A percentile compares a stretch with the other conserved stretches of the same genome.
These are phyloP conservation scores for Fusarium hainanense DNA, from an alignment of 2,329 filamentous ascomycete species.

Conservation along the genomic window DNA sequence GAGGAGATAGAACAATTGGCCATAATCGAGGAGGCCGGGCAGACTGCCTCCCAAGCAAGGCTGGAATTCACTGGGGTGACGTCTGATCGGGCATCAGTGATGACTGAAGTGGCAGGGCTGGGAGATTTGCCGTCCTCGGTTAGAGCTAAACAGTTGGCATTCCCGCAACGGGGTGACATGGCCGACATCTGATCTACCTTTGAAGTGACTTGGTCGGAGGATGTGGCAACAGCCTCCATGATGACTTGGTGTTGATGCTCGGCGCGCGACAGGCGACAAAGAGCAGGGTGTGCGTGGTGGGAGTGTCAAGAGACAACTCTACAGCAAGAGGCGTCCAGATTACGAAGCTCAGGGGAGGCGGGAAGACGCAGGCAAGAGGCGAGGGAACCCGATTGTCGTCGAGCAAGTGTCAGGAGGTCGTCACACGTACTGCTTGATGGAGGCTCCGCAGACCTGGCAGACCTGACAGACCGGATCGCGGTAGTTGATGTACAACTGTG, in stretches of 20 bases:
- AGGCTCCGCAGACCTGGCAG: slow-evolving; percentile 28
- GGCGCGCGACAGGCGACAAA: slow-evolving; percentile 35
- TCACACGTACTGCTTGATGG: slow-evolving; percentile 35
- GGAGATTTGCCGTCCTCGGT: slow-evolving; percentile 27
- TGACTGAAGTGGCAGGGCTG: slow-evolving; percentile 38
- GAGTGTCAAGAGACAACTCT: slow-evolving; percentile 27
- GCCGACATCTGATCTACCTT: slow-evolving; percentile 50
- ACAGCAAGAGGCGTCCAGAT: slow-evolving; percentile 2
- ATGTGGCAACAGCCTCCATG: slow-evolving; percentile 45
- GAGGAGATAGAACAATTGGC: neutral
- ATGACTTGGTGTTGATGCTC: slow-evolving; percentile 27
- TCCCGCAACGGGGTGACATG: slow-evolving; percentile 27
- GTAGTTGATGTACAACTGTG: slow-evolving; percentile 25
- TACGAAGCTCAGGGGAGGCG: slow-evolving; percentile 18
- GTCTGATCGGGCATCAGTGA: slow-evolving; percentile 48
- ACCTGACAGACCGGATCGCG: neutral
- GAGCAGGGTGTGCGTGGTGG: slow-evolving; percentile 26
- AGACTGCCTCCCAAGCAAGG: slow-evolving; percentile 19
- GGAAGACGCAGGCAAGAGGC: slow-evolving; percentile 19
- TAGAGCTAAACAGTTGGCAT: slow-evolving; percentile 27
- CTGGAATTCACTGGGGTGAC: slow-evolving; percentile 18
- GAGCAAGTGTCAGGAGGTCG: slow-evolving; percentile 30
- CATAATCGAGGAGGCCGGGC: slow-evolving; percentile 10
- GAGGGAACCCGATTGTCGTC: slow-evolving; percentile 28
- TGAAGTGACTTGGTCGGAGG: slow-evolving; percentile 49